Evolutionary conservation across 345 rosid genomes (phyloP).

Genomic region (Sisymbrium altissimum): DNA sequence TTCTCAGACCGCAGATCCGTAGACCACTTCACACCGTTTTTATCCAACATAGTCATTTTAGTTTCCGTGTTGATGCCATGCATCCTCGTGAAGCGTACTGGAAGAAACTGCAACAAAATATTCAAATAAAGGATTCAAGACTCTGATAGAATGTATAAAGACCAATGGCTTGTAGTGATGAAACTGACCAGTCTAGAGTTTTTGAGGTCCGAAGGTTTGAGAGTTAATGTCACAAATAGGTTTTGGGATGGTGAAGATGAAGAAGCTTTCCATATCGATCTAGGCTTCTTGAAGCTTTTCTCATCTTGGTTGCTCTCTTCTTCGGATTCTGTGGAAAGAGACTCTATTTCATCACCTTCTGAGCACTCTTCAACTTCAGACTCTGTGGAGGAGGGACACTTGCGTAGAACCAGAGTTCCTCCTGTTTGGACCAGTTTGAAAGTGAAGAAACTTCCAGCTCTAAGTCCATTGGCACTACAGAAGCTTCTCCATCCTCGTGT

Average conservation of each 20-base stretch:
- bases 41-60: conserved; percentile 16
- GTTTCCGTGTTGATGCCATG: conserved; percentile 2
- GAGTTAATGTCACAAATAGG: conserved; percentile 17
- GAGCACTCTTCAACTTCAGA: background rate
- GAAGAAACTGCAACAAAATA: conserved; percentile 13
- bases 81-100: background rate
- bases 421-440: background rate
- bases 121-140: background rate
- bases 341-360: background rate
- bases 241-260: conserved; percentile 11
- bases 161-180: background rate
- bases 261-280: background rate
- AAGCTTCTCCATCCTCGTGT: conserved; percentile 8
- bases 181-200: conserved; percentile 1
- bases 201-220: background rate
- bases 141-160: background rate
- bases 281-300: background rate
- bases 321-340: background rate
- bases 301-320: background rate
- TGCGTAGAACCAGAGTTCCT: conserved; percentile 10
- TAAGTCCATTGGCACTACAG: conserved; percentile 6
- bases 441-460: background rate
- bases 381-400: background rate
- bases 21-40: conserved; percentile 21
- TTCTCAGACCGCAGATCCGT: background rate